A percentile compares a stretch with the other conserved stretches of the same genome.
phyloP scores from a whole-genome alignment of 2,329 filamentous ascomycete genomes.

The Coleophoma crateriformis region DNA sequence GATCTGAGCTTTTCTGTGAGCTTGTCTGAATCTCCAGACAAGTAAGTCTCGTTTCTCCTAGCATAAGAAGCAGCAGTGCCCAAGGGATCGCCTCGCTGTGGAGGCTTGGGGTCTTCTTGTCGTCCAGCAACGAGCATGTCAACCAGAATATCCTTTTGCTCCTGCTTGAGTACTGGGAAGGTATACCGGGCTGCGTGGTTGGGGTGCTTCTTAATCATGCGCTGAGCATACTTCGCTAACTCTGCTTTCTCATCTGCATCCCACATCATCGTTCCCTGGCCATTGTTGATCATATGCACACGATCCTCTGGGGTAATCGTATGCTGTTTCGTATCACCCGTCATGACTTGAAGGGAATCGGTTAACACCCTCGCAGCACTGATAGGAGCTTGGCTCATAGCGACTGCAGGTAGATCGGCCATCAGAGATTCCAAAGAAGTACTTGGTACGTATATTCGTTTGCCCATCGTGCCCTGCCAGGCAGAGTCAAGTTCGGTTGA shows the following conservation, averaged over 20 bases:
- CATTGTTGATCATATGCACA: slow-evolving; percentile 11
- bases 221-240: slow-evolving; percentile 6
- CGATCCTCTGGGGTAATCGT: slow-evolving; percentile 5
- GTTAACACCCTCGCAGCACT: slow-evolving; percentile 18
- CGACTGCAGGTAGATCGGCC: slow-evolving; percentile 15
- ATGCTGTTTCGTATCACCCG: slow-evolving; percentile 7
- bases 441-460: slow-evolving; percentile 16
- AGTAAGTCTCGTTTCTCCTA: slow-evolving; percentile 25
- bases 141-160: slow-evolving; percentile 3
- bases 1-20: slow-evolving; percentile 21
- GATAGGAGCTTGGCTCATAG: slow-evolving; percentile 9
- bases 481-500: not conserved
- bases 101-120: slow-evolving; percentile 16
- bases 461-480: slow-evolving; percentile 1
- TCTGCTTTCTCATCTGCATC: slow-evolving; percentile 11
- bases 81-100: slow-evolving; percentile 13
- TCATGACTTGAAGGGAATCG: slow-evolving; percentile 21
- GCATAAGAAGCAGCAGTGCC: slow-evolving; percentile 16
- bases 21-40: slow-evolving; percentile 18
- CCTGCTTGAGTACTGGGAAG: not conserved
- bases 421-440: slow-evolving; percentile 16
- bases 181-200: not conserved
- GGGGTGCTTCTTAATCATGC: not conserved
- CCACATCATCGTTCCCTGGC: slow-evolving; percentile 10
- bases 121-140: slow-evolving; percentile 22